phyloP scores from a whole-genome alignment of 768 basidiomycete species.

The Rubroboletus pulcherrimus region DNA sequence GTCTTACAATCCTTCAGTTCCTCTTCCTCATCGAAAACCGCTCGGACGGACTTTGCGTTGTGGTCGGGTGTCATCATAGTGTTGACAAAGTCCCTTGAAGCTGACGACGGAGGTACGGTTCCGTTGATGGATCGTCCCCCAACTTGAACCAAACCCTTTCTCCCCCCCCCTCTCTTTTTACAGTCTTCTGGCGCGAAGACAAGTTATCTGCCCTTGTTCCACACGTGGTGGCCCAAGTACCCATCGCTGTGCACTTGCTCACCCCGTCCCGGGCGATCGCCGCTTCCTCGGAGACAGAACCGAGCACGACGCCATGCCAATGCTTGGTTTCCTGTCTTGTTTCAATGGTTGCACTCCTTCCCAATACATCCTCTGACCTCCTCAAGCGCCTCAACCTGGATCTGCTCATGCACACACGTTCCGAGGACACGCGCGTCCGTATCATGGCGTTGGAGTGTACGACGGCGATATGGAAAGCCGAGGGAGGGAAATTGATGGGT shows the following conservation, averaged over 20 bases:
- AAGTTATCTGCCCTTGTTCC: constrained; percentile 61
- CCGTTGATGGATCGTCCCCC: neutral
- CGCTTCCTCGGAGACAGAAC: neutral
- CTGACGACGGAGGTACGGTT: constrained; percentile 75
- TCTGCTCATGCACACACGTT: constrained; percentile 85
- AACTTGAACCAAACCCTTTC: neutral
- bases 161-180: neutral
- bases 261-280: neutral
- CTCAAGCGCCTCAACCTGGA: constrained; percentile 81
- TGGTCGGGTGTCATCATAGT: constrained; percentile 64
- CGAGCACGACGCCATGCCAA: constrained; percentile 4
- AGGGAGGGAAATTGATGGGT: constrained; percentile 76
- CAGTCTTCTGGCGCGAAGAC: constrained; percentile 90
- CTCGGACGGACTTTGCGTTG: constrained; percentile 39
- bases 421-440: constrained; percentile 69
- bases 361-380: constrained; percentile 30
- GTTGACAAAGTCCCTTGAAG: constrained; percentile 64
- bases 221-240: constrained; percentile 63
- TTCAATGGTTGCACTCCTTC: constrained; percentile 15
- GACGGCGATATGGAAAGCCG: constrained; percentile 69
- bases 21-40: constrained; percentile 20
- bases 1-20: constrained; percentile 50
- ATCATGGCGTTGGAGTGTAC: constrained; percentile 66
- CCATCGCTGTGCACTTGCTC: constrained; percentile 40
- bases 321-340: constrained; percentile 17